phyloP scores from a whole-genome alignment of 2,329 filamentous ascomycete genomes.

The Colletotrichum aenigma region DNA sequence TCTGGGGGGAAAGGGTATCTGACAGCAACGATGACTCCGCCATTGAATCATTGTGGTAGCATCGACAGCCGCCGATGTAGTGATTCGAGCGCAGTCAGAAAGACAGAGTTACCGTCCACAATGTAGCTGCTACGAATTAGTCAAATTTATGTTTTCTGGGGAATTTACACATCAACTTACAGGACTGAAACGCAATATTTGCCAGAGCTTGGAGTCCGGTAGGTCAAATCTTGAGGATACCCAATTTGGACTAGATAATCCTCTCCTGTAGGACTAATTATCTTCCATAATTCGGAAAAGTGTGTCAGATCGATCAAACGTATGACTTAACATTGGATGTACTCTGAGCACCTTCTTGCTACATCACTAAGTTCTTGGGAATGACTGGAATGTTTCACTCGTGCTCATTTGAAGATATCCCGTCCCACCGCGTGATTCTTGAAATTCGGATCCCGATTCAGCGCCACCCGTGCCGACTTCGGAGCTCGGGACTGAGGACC shows the following conservation, averaged over 20 bases:
- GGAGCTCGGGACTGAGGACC: too few species aligned
- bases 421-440: neutral
- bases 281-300: neutral
- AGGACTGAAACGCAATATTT: constrained; percentile 22
- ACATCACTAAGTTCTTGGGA: neutral
- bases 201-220: neutral
- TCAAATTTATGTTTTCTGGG: neutral
- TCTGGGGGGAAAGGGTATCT: constrained; percentile 29
- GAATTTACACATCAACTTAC: constrained; percentile 23
- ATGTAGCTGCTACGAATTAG: constrained; percentile 28
- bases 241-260: constrained; percentile 34
- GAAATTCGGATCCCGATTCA: too few species aligned
- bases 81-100: constrained; percentile 35
- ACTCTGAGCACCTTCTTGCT: neutral
- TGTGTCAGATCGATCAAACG: neutral
- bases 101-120: constrained; percentile 38
- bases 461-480: too few species aligned
- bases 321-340: neutral
- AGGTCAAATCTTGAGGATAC: constrained; percentile 32
- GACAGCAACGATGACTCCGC: constrained; percentile 34
- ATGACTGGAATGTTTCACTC: neutral
- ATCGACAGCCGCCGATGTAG: constrained; percentile 21
- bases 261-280: neutral
- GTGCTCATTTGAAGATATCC: neutral
- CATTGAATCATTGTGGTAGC: constrained; percentile 26